Evolutionary conservation across 1,284 basidiomycete species (phyloP), one percentile per base, ranked within the genome.

Genomic region (Gomphus bonarii): DNA sequence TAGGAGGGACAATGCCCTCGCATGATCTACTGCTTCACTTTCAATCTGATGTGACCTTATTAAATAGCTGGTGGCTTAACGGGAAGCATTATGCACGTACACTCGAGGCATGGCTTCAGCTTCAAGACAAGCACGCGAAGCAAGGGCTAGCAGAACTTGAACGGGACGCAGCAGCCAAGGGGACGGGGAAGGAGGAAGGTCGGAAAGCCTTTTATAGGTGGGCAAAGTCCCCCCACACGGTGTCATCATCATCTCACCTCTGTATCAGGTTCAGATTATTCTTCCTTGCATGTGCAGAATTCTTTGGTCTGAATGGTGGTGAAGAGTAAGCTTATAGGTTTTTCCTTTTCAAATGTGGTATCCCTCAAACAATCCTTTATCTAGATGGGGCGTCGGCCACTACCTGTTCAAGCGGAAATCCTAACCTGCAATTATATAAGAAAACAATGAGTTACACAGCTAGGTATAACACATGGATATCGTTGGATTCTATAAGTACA

Each of bases 221-320:
- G 55, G 61, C 50, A 51, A 44, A 55, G n/a, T 10, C 30, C 5
- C 49, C 14, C n/a, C n/a, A n/a, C 20, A 50, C 10, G 20, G 14
- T 28, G 16, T 50, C 12, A 14, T 50, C 3, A 31, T 16, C 31
- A n/a, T 31, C 31, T 50, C 36, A 38, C 25, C 12, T 6, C 58
- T 20, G n/a, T 49, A 31, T 38, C 59, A 79, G 82, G 58, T 87
- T 85, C 67, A 72, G 85, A 22, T 82, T 88, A 35, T 89, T 89
- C 68, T 89, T 85, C 65, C 76, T 89, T 65, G 84, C 85, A 14
- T 86, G 84, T 61, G 82, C 84, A 5, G 87, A 88, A 65, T 75
- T 89, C 60, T 91, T 90, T 66, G 81, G 73, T 6, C 73, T 84
- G 67, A 77, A 87, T 63, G 67, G 68, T 6, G 86, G 87, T 2